Evolutionary conservation across 2,329 filamentous ascomycete genomes (phyloP).

Genomic region (Tetracladium maxilliforme): DNA sequence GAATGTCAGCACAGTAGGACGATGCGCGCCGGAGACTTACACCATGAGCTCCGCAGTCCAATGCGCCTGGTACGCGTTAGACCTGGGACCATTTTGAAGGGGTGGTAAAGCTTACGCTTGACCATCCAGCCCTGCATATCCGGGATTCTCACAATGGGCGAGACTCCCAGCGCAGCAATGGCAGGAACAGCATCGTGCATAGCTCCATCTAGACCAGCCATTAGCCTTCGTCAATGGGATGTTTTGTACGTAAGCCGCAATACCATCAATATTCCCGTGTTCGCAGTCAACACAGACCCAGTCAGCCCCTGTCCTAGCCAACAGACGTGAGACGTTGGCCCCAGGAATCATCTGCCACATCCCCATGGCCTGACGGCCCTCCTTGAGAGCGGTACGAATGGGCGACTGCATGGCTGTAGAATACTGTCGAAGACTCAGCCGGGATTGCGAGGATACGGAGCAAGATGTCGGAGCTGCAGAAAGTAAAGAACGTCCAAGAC

Average conservation of each 20-base stretch:
- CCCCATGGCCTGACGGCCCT: constrained; percentile 30
- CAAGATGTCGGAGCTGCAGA: too few relatives aligned
- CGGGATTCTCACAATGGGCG: constrained; percentile 40
- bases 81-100: constrained; percentile 7
- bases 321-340: constrained; percentile 38
- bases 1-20: too few relatives aligned
- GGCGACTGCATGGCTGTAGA: too few relatives aligned
- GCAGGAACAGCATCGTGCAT: constrained; percentile 44
- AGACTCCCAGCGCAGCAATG: constrained; percentile 37
- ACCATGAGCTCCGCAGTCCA: constrained; percentile 42
- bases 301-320: constrained; percentile 49
- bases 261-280: constrained; percentile 40
- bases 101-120: constrained; percentile 26
- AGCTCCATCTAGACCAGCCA: constrained; percentile 23
- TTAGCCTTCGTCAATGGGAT: constrained; percentile 3
- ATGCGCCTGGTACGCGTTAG: constrained; percentile 24
- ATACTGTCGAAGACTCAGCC: too few relatives aligned
- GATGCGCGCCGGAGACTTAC: constrained; percentile 23
- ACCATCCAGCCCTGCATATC: constrained; percentile 41
- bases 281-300: constrained; percentile 50
- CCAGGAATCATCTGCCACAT: constrained; percentile 51
- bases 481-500: too few relatives aligned
- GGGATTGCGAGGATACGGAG: too few relatives aligned
- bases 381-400: too few relatives aligned
- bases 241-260: neutral